A percentile compares a stretch with the other conserved stretches of the same genome.
These are phyloP conservation scores for Xylaria sp. DNA, from an alignment of 2,329 filamentous ascomycete species.

Conservation along the genomic window DNA sequence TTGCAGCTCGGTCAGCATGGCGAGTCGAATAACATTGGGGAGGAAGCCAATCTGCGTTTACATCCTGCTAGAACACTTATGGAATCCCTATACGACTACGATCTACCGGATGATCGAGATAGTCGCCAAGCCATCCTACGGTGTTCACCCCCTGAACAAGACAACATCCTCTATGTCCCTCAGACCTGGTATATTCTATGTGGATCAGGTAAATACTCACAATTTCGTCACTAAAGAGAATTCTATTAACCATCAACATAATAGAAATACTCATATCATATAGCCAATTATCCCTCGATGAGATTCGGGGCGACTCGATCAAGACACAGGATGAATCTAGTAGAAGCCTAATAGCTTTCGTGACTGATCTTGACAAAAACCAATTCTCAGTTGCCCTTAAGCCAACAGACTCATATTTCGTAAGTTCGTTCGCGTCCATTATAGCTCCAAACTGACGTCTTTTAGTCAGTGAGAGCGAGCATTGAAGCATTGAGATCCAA, in stretches of 20 bases:
- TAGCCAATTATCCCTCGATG: conserved; percentile 19
- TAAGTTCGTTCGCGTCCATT: background rate
- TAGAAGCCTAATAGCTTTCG: conserved; percentile 22
- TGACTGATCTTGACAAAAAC: conserved; percentile 30
- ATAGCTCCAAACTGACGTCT: background rate
- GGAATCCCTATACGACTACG: conserved; percentile 32
- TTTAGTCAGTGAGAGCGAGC: conserved; percentile 7
- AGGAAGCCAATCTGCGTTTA: background rate
- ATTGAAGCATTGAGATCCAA: conserved; percentile 26
- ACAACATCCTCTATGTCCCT: conserved; percentile 24
- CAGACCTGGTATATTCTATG: conserved; percentile 31
- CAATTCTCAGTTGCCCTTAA: conserved; percentile 25
- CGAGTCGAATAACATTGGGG: background rate
- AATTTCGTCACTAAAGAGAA: background rate
- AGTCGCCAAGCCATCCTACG: conserved; percentile 13
- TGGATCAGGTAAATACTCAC: conserved; percentile 23
- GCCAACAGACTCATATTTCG: conserved; percentile 26
- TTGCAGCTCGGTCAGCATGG: conserved; percentile 16
- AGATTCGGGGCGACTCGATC: conserved; percentile 17
- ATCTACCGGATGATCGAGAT: conserved; percentile 23
- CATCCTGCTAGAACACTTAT: conserved; percentile 27
- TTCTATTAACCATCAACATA: background rate
- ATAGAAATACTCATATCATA: conserved; percentile 30
- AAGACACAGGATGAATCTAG: conserved; percentile 9
- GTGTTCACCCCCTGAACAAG: background rate